Conservation (phyloP, 805 yeast species). For the Candida vartiovaarae region DNA sequence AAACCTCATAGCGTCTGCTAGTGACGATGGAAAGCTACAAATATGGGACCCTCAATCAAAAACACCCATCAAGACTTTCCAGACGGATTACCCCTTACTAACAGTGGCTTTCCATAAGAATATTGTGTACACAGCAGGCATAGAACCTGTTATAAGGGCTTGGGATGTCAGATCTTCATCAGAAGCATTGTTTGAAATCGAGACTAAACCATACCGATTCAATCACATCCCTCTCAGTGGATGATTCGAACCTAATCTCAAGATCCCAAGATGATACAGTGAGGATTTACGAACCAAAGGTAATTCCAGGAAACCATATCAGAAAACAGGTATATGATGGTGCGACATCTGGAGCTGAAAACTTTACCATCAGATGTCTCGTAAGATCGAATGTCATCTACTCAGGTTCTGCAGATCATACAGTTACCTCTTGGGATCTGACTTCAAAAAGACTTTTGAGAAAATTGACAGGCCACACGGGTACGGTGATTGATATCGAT, state of each 20-base stretch:
- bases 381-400: constrained; percentile 34
- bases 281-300: constrained; percentile 45
- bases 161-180: constrained; percentile 47
- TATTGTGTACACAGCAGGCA: constrained; percentile 51
- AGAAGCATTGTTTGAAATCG: constrained; percentile 38
- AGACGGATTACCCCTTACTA: constrained; percentile 52
- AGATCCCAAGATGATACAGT: constrained; percentile 52
- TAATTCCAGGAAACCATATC: constrained; percentile 29
- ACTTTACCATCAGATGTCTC: constrained; percentile 41
- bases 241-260: constrained; percentile 40
- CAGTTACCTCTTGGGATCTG: constrained; percentile 55
- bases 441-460: constrained; percentile 38
- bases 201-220: constrained; percentile 39
- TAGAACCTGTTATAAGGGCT: constrained; percentile 56
- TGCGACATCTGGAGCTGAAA: constrained; percentile 46
- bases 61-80: constrained; percentile 29
- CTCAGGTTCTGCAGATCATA: constrained; percentile 60
- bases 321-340: constrained; percentile 50
- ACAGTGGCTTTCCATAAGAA: constrained; percentile 40
- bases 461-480: constrained; percentile 53
- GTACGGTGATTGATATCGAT: constrained; percentile 56
- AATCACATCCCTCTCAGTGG: constrained; percentile 49
- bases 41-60: constrained; percentile 66
- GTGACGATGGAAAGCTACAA: constrained; percentile 56
- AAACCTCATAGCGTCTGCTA: constrained; percentile 41